Evolutionary conservation across 2,329 filamentous ascomycete species (phyloP).

Genomic region (Chalaropsis ovoidea): DNA sequence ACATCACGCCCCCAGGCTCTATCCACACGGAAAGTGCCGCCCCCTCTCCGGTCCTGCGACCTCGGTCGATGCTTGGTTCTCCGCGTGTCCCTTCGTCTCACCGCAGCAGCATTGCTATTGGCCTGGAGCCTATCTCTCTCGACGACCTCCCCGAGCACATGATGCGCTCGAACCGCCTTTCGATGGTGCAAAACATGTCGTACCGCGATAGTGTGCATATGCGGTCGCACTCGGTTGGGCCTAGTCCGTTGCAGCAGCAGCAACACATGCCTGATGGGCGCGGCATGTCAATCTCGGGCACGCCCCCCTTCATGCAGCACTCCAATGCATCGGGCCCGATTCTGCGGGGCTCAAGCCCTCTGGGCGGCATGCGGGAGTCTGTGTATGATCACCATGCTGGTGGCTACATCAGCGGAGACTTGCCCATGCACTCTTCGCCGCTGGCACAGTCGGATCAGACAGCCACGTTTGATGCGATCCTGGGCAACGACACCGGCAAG

Average conservation of each 20-base stretch:
- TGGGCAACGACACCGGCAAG: slow-evolving; percentile 30
- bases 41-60: slow-evolving; percentile 19
- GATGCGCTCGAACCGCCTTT: slow-evolving; percentile 19
- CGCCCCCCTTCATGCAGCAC: slow-evolving; percentile 16
- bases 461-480: slow-evolving; percentile 43
- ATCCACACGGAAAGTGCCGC: slow-evolving; percentile 13
- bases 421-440: slow-evolving; percentile 26
- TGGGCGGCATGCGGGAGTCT: slow-evolving; percentile 29
- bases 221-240: slow-evolving; percentile 22
- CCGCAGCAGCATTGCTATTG: slow-evolving; percentile 38
- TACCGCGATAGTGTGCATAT: slow-evolving; percentile 19
- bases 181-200: slow-evolving; percentile 15
- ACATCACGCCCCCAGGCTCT: slow-evolving; percentile 23
- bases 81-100: slow-evolving; percentile 21
- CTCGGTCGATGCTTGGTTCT: slow-evolving; percentile 18
- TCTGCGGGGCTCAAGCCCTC: slow-evolving; percentile 28
- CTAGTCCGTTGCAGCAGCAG: slow-evolving; percentile 18
- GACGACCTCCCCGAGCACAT: slow-evolving; percentile 22
- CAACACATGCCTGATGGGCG: slow-evolving; percentile 22
- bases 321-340: slow-evolving; percentile 19
- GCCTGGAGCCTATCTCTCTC: slow-evolving; percentile 35
- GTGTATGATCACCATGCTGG: slow-evolving; percentile 30
- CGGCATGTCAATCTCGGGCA: slow-evolving; percentile 24
- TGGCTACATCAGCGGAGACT: slow-evolving; percentile 21
- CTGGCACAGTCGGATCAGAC: slow-evolving; percentile 29